Evolutionary conservation across 2,329 filamentous ascomycete species (phyloP).

Genomic region (Fonsecaea pedrosoi): DNA sequence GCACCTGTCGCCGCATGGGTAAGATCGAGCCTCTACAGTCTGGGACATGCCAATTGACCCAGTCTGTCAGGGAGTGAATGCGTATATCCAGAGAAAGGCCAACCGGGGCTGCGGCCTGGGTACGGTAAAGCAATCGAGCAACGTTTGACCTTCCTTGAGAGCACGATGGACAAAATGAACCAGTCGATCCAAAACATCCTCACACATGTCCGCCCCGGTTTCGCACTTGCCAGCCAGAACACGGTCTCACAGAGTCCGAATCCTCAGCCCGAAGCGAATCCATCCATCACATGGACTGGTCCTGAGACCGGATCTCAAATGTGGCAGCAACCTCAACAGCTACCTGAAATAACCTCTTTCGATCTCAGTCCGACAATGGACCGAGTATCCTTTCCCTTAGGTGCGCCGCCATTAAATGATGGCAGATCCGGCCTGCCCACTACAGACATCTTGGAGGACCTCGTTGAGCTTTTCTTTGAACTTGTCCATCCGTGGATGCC

Average conservation of each 20-base stretch:
- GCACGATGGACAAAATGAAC: conserved; percentile 24
- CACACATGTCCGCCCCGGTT: conserved; percentile 11
- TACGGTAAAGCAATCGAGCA: conserved; percentile 25
- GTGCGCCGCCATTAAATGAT: background rate
- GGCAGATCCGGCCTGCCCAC: conserved; percentile 7
- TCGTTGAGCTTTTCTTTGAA: conserved; percentile 24
- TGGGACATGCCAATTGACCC: no score
- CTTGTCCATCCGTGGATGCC: conserved; percentile 23
- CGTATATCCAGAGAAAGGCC: conserved; percentile 25
- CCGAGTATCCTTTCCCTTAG: conserved; percentile 6
- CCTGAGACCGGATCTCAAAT: conserved; percentile 9
- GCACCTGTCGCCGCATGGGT: conserved; percentile 24
- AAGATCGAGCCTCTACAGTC: background rate
- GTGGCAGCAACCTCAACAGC: conserved; percentile 19
- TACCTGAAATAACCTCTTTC: conserved; percentile 19
- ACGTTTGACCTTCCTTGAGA: conserved; percentile 17
- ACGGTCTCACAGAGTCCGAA: background rate
- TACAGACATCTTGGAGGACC: conserved; percentile 17
- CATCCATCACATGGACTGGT: conserved; percentile 13
- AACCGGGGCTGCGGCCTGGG: conserved; percentile 18
- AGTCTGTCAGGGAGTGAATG: conserved; percentile 11
- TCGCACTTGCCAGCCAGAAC: no score
- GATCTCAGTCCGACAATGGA: conserved; percentile 18
- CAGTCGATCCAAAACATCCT: conserved; percentile 23
- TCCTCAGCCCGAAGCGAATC: conserved; percentile 3